These are phyloP conservation scores for Rhizophora apiculata DNA, from an alignment of 345 rosid genomes.

Conservation along the genomic window DNA sequence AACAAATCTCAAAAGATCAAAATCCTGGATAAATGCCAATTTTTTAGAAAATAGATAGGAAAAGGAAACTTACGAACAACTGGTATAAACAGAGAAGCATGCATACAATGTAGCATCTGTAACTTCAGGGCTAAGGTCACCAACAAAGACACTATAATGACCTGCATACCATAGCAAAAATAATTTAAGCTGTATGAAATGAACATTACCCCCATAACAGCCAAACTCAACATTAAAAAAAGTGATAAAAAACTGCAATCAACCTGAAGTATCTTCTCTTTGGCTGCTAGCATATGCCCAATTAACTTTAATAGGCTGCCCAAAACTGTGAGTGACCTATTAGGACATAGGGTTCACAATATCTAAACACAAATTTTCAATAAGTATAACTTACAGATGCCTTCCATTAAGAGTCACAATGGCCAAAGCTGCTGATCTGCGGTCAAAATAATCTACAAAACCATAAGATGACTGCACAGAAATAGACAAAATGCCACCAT, in stretches of 20 bases:
- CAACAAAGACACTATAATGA: conserved; percentile 33
- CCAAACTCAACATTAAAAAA: neutral
- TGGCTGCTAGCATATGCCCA: conserved; percentile 40
- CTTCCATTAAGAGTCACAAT: conserved; percentile 33
- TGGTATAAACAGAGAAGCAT: conserved; percentile 28
- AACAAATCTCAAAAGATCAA: neutral
- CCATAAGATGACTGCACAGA: conserved; percentile 32
- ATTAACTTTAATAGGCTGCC: conserved; percentile 35
- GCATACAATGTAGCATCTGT: conserved; percentile 36
- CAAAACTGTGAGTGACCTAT: conserved; percentile 22
- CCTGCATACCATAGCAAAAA: conserved; percentile 11
- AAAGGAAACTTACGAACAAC: conserved; percentile 27
- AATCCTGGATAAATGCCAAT: too few species aligned
- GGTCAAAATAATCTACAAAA: conserved; percentile 34
- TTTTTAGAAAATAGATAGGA: neutral
- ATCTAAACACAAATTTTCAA: neutral
- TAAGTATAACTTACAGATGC: conserved; percentile 26
- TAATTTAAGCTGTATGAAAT: neutral
- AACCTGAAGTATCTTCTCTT: conserved; percentile 38
- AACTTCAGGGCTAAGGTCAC: conserved; percentile 42
- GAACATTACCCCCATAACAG: neutral
- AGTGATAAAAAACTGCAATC: neutral
- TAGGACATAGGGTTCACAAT: conserved; percentile 8
- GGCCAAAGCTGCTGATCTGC: conserved; percentile 28
- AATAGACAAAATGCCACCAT: neutral